Conservation (phyloP, 1,284 basidiomycete genomes). For the Leccinum colubrinum region DNA sequence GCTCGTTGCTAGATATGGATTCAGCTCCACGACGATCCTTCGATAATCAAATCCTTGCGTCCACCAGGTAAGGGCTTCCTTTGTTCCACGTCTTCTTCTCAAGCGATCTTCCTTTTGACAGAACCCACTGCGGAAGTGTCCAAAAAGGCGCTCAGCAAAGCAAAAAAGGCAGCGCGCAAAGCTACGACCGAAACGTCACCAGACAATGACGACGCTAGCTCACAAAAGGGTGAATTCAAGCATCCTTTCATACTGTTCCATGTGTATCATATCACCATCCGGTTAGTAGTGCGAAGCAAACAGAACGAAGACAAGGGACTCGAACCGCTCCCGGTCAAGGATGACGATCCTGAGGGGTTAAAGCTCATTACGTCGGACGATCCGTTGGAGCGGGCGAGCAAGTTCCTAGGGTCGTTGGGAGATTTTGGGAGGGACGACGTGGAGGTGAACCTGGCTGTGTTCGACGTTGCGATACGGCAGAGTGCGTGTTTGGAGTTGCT, state of each 20-base stretch:
- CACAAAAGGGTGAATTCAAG: slow-evolving; percentile 40
- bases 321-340: slow-evolving; percentile 56
- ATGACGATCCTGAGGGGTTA: slow-evolving; percentile 83
- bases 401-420: slow-evolving; percentile 69
- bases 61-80: slow-evolving; percentile 26
- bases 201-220: slow-evolving; percentile 38
- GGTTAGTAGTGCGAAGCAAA: slow-evolving; percentile 30
- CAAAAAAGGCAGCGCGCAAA: slow-evolving; percentile 81
- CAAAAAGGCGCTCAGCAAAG: slow-evolving; percentile 90
- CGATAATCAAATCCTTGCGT: slow-evolving; percentile 43
- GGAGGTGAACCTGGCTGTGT: slow-evolving; percentile 74
- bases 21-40: slow-evolving; percentile 73
- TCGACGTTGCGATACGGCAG: slow-evolving; percentile 76
- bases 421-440: slow-evolving; percentile 51
- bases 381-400: slow-evolving; percentile 77
- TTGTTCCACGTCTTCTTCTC: slow-evolving; percentile 30
- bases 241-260: slow-evolving; percentile 14
- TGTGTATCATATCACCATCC: slow-evolving; percentile 13
- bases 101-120: slow-evolving; percentile 34
- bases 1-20: slow-evolving; percentile 63
- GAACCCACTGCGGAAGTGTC: slow-evolving; percentile 50
- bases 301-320: slow-evolving; percentile 76
- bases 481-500: slow-evolving; percentile 40
- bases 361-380: slow-evolving; percentile 66
- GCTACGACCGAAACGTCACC: slow-evolving; percentile 59